Conservation (phyloP, 345 rosid species). For the Gossypium rotundifolium region DNA sequence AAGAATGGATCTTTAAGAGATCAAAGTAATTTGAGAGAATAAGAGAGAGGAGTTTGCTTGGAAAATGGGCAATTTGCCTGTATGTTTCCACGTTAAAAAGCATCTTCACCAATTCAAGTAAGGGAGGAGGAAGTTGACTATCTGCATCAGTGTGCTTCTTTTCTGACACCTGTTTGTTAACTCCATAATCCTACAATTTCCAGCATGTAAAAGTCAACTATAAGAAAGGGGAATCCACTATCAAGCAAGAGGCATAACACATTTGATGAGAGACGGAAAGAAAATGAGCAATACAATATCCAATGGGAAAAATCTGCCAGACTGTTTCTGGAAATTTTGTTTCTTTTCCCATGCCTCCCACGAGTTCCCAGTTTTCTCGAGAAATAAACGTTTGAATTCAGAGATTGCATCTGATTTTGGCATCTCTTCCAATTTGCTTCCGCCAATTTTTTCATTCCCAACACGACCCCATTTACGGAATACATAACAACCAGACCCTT, state of each 20-base stretch:
- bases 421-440: constrained; percentile 66
- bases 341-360: constrained; percentile 94
- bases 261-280: neutral
- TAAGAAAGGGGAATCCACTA: neutral
- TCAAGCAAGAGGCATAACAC: neutral
- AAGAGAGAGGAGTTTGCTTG: neutral
- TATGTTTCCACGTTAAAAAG: constrained; percentile 92
- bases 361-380: constrained; percentile 87
- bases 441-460: constrained; percentile 85
- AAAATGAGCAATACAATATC: constrained; percentile 58
- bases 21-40: neutral
- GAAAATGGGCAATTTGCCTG: constrained; percentile 34
- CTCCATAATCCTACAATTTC: constrained; percentile 78
- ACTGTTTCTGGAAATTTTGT: constrained; percentile 67
- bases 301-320: constrained; percentile 84
- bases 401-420: constrained; percentile 67
- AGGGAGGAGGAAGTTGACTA: constrained; percentile 63
- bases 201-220: neutral
- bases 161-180: constrained; percentile 51
- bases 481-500: constrained; percentile 61
- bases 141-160: constrained; percentile 32
- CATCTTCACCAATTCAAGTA: constrained; percentile 77
- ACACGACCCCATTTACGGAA: constrained; percentile 98
- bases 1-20: constrained; percentile 19
- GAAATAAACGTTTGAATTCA: constrained; percentile 62